Evolutionary conservation across 2,329 filamentous ascomycete species (phyloP).

Genomic region (Akanthomyces uredinophilus): DNA sequence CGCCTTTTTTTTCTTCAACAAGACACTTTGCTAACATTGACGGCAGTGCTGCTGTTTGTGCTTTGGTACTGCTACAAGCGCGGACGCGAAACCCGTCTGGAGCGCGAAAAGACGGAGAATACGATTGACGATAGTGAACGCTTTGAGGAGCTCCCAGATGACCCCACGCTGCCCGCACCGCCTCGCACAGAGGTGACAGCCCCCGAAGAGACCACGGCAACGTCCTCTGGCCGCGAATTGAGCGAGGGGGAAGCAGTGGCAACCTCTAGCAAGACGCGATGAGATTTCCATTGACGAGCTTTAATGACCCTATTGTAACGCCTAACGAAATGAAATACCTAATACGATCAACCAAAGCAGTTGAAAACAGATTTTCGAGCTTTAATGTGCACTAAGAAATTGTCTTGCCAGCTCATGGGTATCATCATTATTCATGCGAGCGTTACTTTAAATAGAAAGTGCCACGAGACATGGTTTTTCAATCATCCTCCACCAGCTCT

Average conservation of each 20-base stretch:
- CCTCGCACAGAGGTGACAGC: slow-evolving; percentile 19
- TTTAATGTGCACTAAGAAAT: neutral
- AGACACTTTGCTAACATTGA: neutral
- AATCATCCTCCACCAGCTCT: slow-evolving; percentile 61
- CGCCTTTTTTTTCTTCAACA: no score
- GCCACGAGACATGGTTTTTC: slow-evolving; percentile 10
- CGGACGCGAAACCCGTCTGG: slow-evolving; percentile 76
- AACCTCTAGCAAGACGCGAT: slow-evolving; percentile 2
- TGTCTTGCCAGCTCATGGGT: neutral
- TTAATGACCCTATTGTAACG: neutral
- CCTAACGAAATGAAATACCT: slow-evolving; percentile 5
- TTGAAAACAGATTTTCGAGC: accelerated
- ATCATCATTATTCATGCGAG: slow-evolving; percentile 10
- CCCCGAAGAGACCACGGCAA: neutral
- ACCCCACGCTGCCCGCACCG: slow-evolving; percentile 36
- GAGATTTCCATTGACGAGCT: neutral
- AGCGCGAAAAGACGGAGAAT: slow-evolving; percentile 43
- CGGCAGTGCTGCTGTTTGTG: slow-evolving; percentile 76
- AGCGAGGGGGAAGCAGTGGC: neutral
- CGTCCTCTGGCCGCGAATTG: neutral
- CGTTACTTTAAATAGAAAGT: neutral
- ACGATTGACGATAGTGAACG: slow-evolving; percentile 35
- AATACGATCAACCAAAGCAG: no score
- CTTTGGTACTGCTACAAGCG: slow-evolving; percentile 99
- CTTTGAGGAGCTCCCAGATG: slow-evolving; percentile 47